A percentile compares a stretch with the other conserved stretches of the same genome.
These are phyloP conservation scores for Lactifluus hygrophoroides DNA, from an alignment of 768 basidiomycete genomes.

Conservation along the genomic window DNA sequence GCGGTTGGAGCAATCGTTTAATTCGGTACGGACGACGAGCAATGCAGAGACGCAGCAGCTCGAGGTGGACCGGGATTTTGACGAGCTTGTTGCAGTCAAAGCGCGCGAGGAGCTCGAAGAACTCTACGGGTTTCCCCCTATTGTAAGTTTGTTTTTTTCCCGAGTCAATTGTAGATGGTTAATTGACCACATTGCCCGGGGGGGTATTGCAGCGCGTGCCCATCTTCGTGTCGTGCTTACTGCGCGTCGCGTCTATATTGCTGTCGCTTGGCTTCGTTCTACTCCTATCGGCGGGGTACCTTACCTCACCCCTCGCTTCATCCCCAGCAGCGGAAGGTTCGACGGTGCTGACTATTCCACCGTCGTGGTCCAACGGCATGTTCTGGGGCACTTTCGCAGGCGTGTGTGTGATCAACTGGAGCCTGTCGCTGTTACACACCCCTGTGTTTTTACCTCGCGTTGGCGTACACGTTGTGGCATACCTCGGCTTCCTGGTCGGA, in stretches of 20 bases:
- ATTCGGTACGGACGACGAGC: background rate
- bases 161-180: background rate
- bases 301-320: slow-evolving; percentile 38
- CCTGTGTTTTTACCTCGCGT: slow-evolving; percentile 59
- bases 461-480: slow-evolving; percentile 71
- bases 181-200: background rate
- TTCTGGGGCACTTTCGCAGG: slow-evolving; percentile 27
- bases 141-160: slow-evolving; percentile 41
- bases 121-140: slow-evolving; percentile 69
- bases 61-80: slow-evolving; percentile 58
- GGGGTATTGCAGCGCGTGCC: slow-evolving; percentile 61
- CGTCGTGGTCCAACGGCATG: slow-evolving; percentile 20
- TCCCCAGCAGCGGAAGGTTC: background rate
- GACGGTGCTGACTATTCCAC: slow-evolving; percentile 13
- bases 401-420: slow-evolving; percentile 33
- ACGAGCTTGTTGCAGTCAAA: slow-evolving; percentile 53
- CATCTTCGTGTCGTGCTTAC: slow-evolving; percentile 68
- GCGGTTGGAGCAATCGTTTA: background rate
- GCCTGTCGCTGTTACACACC: slow-evolving; percentile 57
- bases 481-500: slow-evolving; percentile 55
- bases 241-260: slow-evolving; percentile 65
- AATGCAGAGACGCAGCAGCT: slow-evolving; percentile 25
- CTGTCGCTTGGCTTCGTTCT: slow-evolving; percentile 62
- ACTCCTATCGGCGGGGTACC: slow-evolving; percentile 51
- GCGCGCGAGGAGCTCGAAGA: slow-evolving; percentile 69